Evolutionary conservation across 352 stramenopile species (phyloP), one percentile per base, ranked within the genome.

Genomic region (Phytophthora kernoviae): DNA sequence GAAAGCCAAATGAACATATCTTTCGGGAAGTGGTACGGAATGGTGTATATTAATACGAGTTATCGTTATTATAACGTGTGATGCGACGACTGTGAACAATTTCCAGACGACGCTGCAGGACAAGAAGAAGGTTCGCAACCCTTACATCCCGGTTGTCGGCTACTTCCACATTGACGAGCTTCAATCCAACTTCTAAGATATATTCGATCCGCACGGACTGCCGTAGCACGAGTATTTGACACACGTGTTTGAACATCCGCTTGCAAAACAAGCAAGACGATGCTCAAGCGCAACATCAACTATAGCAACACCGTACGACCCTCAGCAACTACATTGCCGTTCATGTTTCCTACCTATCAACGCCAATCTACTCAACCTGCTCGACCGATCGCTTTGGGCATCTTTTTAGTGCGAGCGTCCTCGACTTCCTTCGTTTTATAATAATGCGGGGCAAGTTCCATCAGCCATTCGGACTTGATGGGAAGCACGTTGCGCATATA

Each of bases 381-480:
- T 40, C 80, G 72, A 0, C 82, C 82, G 1, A 79, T 55, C 2
- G 58, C 68, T 57, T 98, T 99, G n/a, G 96, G 95, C 93, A 98
- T 98, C 70, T 99, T 99, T 75, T 99, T 99, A 21, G 77, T 91
- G 51, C 89, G 90, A 10, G 89, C 65, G 69, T 99, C 96, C 58
- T 98, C 91, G 17, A 99, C 88, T 62, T 99, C 97, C 55, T 96
- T 98, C 37, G 85, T 75, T 73, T 99, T 98, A 79, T 99, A 99
- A 75, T 99, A 99, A 77, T 99, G 98, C 36, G 98, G 98, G 18
- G 98, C 98, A 51, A 99, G 96, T 68, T 99, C 97, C 43, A 98
- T 83, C 4, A 99, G 77, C 98, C 98, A 99, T 60, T 98, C 87
- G 10, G 91, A 85, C 60, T 99, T 93, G 66, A 99, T 99, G 8